These are phyloP conservation scores for Capsella bursapastoris DNA, from an alignment of 345 rosid genomes.

Conservation along the genomic window DNA sequence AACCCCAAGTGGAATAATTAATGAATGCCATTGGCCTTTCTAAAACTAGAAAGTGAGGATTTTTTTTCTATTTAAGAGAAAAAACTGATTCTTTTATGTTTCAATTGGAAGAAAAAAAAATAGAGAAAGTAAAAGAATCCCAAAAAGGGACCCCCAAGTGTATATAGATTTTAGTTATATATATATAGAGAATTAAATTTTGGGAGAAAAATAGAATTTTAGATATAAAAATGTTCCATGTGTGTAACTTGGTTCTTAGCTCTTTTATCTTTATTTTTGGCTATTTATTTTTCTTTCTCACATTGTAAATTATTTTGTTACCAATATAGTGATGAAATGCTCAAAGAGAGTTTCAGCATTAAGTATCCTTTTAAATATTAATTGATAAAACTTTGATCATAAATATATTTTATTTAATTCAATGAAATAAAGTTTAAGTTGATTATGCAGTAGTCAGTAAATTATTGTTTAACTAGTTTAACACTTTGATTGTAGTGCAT, in stretches of 20 bases:
- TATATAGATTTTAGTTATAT: constrained; percentile 18
- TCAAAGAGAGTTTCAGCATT: constrained; percentile 3
- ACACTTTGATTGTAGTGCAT: no score
- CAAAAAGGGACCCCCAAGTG: constrained; percentile 39
- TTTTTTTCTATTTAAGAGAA: constrained; percentile 14
- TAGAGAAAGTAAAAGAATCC: not conserved
- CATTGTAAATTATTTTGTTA: constrained; percentile 27
- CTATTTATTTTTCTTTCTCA: not conserved
- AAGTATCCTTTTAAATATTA: not conserved
- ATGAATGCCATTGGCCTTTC: constrained; percentile 12
- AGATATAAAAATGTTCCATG: constrained; percentile 5
- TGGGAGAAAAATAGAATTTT: not conserved
- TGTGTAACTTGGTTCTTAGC: constrained; percentile 1
- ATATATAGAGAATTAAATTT: constrained; percentile 28
- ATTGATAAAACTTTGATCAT: not conserved
- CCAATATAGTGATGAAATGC: constrained; percentile 9
- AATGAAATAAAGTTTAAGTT: not conserved
- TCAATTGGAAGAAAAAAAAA: not conserved
- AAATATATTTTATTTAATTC: not conserved
- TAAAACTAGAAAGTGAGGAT: constrained; percentile 28
- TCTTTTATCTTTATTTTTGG: not conserved
- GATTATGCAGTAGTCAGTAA: not conserved
- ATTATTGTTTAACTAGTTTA: not conserved
- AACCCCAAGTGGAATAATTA: constrained; percentile 32
- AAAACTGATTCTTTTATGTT: constrained; percentile 3